phyloP scores from a whole-genome alignment of 257 asterid species.

The Galeopsis tetrahit region DNA sequence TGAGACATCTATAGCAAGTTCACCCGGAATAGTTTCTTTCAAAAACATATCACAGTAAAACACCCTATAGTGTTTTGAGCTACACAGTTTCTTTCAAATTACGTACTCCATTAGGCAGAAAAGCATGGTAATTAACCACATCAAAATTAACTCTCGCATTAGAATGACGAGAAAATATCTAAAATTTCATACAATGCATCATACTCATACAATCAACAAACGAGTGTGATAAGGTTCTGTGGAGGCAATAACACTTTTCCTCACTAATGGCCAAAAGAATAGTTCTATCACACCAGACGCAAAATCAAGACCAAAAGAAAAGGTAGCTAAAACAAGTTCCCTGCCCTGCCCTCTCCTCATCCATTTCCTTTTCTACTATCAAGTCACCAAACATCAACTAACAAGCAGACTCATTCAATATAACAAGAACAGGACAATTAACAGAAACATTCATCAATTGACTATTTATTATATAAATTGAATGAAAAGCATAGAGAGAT shows the following conservation, averaged over 20 bases:
- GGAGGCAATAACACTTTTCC: background rate
- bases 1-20: background rate
- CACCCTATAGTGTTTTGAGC: background rate
- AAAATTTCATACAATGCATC: background rate
- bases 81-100: background rate
- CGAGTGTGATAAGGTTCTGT: background rate
- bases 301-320: background rate
- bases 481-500: background rate
- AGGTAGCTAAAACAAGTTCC: background rate
- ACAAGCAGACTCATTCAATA: constrained; percentile 13
- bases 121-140: background rate
- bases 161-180: background rate
- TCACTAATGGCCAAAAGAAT: constrained; percentile 25
- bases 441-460: constrained; percentile 13
- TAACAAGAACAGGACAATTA: constrained; percentile 12
- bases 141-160: background rate
- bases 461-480: constrained; percentile 4
- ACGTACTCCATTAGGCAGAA: background rate
- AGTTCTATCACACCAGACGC: background rate
- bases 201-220: background rate
- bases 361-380: background rate
- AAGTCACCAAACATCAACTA: constrained; percentile 12
- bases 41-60: background rate
- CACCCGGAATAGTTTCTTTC: background rate
- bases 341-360: background rate